These are phyloP conservation scores for Myriosclerotinia scirpicola DNA, from an alignment of 2,329 filamentous ascomycete genomes.

Conservation along the genomic window DNA sequence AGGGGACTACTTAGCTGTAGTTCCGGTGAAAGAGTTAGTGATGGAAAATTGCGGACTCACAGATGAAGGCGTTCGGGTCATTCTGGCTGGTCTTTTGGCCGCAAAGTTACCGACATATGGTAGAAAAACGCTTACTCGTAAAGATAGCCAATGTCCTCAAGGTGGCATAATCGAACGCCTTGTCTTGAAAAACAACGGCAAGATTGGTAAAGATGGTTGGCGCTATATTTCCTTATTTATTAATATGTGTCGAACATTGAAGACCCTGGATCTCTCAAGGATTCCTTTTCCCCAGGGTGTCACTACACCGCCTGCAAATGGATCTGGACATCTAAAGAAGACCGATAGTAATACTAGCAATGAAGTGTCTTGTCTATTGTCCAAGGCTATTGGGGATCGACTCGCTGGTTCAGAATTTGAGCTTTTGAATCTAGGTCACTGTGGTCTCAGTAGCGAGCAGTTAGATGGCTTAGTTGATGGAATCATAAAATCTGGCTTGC, in stretches of 20 bases:
- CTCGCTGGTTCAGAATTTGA: slow-evolving; percentile 75
- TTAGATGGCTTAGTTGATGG: slow-evolving; percentile 79
- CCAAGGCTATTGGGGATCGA: slow-evolving; percentile 73
- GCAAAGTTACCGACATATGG: slow-evolving; percentile 64
- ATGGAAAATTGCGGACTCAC: slow-evolving; percentile 84
- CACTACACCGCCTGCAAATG: slow-evolving; percentile 26
- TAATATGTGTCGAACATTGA: slow-evolving; percentile 84
- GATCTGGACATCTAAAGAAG: slow-evolving; percentile 31
- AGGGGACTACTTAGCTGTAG: slow-evolving; percentile 90
- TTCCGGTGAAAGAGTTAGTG: slow-evolving; percentile 82
- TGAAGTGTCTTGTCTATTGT: slow-evolving; percentile 62
- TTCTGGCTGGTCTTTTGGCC: slow-evolving; percentile 81
- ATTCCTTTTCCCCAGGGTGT: slow-evolving; percentile 67
- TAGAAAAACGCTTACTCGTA: slow-evolving; percentile 27
- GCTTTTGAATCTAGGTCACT: slow-evolving; percentile 80
- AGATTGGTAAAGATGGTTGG: slow-evolving; percentile 85
- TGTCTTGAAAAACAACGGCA: slow-evolving; percentile 83
- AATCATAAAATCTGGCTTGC: slow-evolving; percentile 73
- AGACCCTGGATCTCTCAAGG: slow-evolving; percentile 81
- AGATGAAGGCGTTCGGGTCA: slow-evolving; percentile 82
- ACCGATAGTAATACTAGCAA: slow-evolving; percentile 30
- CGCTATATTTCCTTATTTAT: slow-evolving; percentile 86
- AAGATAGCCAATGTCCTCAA: slow-evolving; percentile 36
- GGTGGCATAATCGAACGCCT: slow-evolving; percentile 82
- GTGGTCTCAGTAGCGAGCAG: slow-evolving; percentile 67